Base-by-base conservation (phyloP, 768 basidiomycete genomes). In the Termitomyces sp. region DNA sequence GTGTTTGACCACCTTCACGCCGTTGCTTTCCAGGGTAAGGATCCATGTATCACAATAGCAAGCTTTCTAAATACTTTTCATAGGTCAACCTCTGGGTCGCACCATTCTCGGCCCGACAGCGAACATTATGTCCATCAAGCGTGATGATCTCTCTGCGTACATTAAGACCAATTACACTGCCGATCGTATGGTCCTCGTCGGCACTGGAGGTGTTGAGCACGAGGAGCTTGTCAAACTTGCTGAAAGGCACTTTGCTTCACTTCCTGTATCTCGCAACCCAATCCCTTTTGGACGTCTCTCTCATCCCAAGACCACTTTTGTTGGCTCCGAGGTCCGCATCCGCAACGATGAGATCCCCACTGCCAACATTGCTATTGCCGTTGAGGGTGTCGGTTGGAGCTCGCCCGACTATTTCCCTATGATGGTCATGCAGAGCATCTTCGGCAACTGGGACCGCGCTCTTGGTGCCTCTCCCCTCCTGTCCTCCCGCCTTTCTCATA, bases 401-500 rank as follows among this genome's bases (percentile, higher is more conserved):
- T 94, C 90, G 10, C 95, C 96, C 29, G 97, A 99, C 75, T 98
- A 98, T 81, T 98, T 92, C 86, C 93, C 95, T 59, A 96, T 99
- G 95, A 86, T 98, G 77, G 95, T 93, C 70, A 92, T 97, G 88
- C 92, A 96, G 73, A 87, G 85, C 66, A 92, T 98, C 75, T 89
- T 98, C 75, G 97, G 97, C 61, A 99, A 98, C 84, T 99, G 97
- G 97, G 96, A 99, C 71, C 86, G 97, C 64, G 91, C 90, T 46
- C 86, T 98, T 65, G 97, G 96, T 65, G 85, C 93, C 47, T 88
- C 92, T 3, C 82, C 92, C 23, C 80, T 97, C 53, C 85, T 96
- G 61, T 94, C 92, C 59, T 97, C 94, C 51, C 86, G 89, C 51
- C 87, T 99, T 54, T 91, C 90, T 25, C 90, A 95, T 73, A 89